phyloP scores from a whole-genome alignment of 306 rosid species.

The Prunus padus region DNA sequence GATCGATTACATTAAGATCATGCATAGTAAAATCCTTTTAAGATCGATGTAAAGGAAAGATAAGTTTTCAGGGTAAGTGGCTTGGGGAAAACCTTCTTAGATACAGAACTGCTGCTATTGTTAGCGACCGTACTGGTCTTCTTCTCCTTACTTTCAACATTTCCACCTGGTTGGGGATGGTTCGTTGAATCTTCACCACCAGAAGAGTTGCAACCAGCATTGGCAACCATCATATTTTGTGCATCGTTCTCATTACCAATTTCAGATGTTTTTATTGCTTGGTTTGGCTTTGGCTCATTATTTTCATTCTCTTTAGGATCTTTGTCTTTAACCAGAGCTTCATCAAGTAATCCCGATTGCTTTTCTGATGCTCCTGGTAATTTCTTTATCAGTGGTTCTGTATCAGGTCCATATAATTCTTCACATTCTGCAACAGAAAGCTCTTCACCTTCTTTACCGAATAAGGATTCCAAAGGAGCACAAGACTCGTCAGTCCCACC shows the following conservation, averaged over 20 bases:
- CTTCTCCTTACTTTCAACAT: conserved; percentile 36
- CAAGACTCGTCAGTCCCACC: conserved; percentile 41
- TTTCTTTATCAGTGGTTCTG: conserved; percentile 44
- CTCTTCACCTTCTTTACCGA: conserved; percentile 55
- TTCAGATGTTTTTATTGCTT: conserved; percentile 36
- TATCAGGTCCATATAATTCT: conserved; percentile 87
- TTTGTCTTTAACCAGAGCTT: conserved; percentile 24
- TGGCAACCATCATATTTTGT: conserved; percentile 30
- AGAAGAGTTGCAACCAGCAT: conserved; percentile 26
- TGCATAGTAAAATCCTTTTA: neutral
- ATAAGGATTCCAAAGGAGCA: conserved; percentile 47
- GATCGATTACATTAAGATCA: neutral
- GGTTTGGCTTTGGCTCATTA: conserved; percentile 32
- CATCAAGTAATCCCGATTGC: conserved; percentile 30
- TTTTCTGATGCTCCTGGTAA: conserved; percentile 43
- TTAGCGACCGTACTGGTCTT: conserved; percentile 30
- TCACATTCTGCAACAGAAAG: conserved; percentile 72
- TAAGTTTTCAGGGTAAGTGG: conserved; percentile 7
- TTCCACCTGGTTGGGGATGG: conserved; percentile 31
- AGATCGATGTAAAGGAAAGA: neutral
- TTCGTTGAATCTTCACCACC: conserved; percentile 34
- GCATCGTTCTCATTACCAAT: conserved; percentile 28
- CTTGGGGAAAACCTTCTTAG: conserved; percentile 55
- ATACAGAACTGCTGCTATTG: conserved; percentile 42
- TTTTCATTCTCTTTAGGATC: conserved; percentile 27